Base-by-base conservation (phyloP, 2,329 filamentous ascomycete species). In the Huntiella decipiens region DNA sequence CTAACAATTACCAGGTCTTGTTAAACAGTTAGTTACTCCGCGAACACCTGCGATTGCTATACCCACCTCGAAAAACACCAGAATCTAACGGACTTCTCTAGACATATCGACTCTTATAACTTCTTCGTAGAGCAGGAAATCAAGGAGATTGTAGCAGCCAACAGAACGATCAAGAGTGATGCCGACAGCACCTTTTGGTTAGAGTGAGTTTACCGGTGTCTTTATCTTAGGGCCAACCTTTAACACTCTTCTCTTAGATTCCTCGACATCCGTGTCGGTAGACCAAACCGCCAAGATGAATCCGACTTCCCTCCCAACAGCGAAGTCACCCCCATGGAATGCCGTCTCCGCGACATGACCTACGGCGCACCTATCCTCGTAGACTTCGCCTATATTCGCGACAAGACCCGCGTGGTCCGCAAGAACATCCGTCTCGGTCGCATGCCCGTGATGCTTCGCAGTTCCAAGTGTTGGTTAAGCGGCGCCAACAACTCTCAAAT, bases 21-120 rank as follows among this genome's bases (percentile, higher is more conserved):
- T 49, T n/a, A 49, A 49, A 46, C 47, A 49, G 47, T 49, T 28
- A 49, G 47, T 49, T 37, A n/a, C 16, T 17, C 33, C 19, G 31
- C 32, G 16, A 33, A 16, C 19, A 36, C 38, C 11, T 12, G 16
- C 45, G n/a, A 22, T 51, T 39, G 51, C 54, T 47, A 55, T 42
- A 8, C 10, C 28, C 37, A 43, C 34, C n/a, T 38, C 39, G 15
- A 44, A n/a, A 16, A 36, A 12, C 3, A 43, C 7, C 1, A 15
- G 5, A 44, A 37, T 35, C 42, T 44, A 44, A 44, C 42, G 6
- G 5, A n/a, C 11, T 11, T 36, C 11, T 36, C 33, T 38, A 70
- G 69, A 55, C 87, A 95, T 61, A 88, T 94, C 58, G 92, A 98
- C 66, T 96, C 91, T 17, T 98, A 92, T 70, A 95, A 98, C 64